Conservation (phyloP, 2,329 filamentous ascomycete species). For the Neonectria faginata region DNA sequence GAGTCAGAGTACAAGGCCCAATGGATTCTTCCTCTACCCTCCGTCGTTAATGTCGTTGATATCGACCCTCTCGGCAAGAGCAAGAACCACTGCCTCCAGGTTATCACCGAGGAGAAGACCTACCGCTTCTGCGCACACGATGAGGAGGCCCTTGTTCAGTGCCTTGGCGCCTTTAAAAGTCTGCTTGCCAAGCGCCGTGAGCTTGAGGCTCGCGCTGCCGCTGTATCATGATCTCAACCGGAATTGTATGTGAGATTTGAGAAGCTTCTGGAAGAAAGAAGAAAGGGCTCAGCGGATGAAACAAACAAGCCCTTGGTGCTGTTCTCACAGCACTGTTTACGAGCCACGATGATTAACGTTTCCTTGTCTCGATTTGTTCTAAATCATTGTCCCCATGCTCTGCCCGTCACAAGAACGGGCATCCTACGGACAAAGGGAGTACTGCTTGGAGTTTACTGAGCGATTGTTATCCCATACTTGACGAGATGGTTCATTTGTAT, state of each 20-base stretch:
- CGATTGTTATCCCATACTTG: conserved; percentile 16
- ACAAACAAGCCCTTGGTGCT: conserved; percentile 19
- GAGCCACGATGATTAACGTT: conserved; percentile 43
- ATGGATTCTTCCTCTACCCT: conserved; percentile 81
- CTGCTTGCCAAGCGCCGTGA: conserved; percentile 78
- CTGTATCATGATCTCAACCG: conserved; percentile 21
- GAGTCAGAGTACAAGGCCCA: conserved; percentile 89
- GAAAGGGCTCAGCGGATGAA: neutral
- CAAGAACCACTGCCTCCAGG: conserved; percentile 88
- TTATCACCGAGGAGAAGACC: conserved; percentile 92
- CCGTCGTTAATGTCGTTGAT: conserved; percentile 90
- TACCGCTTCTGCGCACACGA: conserved; percentile 81
- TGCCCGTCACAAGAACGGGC: neutral
- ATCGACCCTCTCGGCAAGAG: conserved; percentile 88
- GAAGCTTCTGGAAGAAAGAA: neutral
- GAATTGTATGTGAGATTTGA: conserved; percentile 4
- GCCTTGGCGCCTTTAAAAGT: conserved; percentile 92
- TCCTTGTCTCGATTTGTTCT: conserved; percentile 30
- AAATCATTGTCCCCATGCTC: conserved; percentile 1
- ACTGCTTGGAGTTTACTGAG: conserved; percentile 26
- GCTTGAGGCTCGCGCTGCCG: conserved; percentile 62
- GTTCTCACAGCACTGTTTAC: conserved; percentile 31
- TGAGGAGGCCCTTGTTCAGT: conserved; percentile 85
- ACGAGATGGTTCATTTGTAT: conserved; percentile 31
- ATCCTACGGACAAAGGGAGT: neutral